Evolutionary conservation across 163 green algal genomes (phyloP).

Genomic region (Volvox carteri): DNA sequence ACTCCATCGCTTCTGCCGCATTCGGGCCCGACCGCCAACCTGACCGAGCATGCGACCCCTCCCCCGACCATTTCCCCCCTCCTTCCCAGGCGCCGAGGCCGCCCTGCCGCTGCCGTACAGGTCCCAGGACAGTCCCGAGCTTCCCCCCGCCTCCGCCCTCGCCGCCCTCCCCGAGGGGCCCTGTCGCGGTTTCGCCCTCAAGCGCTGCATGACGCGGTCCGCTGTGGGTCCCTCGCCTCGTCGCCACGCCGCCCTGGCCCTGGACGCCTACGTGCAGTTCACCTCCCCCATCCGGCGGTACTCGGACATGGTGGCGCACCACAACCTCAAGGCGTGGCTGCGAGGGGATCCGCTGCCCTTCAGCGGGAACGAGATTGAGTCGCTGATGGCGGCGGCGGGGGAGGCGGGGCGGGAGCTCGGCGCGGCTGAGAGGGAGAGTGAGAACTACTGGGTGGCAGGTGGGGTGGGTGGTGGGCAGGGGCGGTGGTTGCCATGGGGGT

Average conservation of each 20-base stretch:
- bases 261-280: slow-evolving; percentile 93
- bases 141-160: slow-evolving; percentile 54
- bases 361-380: slow-evolving; percentile 55
- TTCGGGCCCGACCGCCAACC: no score
- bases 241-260: slow-evolving; percentile 85
- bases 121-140: slow-evolving; percentile 57
- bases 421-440: slow-evolving; percentile 37
- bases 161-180: slow-evolving; percentile 74
- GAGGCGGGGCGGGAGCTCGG: slow-evolving; percentile 52
- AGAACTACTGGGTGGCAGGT: slow-evolving; percentile 78
- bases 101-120: slow-evolving; percentile 70
- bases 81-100: slow-evolving; percentile 48
- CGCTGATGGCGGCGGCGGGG: slow-evolving; percentile 15
- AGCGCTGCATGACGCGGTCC: slow-evolving; percentile 82
- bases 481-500: no score
- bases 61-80: no score
- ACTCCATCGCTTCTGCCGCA: no score
- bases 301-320: slow-evolving; percentile 86
- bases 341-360: slow-evolving; percentile 68
- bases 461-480: no score
- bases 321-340: slow-evolving; percentile 86
- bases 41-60: no score
- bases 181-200: slow-evolving; percentile 70
- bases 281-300: slow-evolving; percentile 92
- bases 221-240: slow-evolving; percentile 58